Conservation (phyloP, 495 filamentous ascomycete species). For the Neurospora sp. region DNA sequence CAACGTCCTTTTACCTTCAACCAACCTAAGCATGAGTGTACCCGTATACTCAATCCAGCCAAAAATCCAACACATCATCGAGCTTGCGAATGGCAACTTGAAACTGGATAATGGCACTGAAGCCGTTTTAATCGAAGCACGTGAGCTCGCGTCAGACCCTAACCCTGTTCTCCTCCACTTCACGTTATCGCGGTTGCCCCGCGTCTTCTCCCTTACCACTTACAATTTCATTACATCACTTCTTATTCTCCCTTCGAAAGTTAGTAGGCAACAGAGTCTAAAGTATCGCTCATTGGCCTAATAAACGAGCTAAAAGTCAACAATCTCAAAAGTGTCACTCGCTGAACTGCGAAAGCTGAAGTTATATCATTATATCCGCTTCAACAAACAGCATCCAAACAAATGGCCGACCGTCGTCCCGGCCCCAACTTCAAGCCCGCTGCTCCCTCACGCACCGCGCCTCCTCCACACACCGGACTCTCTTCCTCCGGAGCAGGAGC, state of each 20-base stretch:
- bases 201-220: not conserved
- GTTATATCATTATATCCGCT: not conserved
- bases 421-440: constrained; percentile 1
- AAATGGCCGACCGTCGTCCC: constrained; percentile 9
- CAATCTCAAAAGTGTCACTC: not conserved
- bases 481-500: not conserved
- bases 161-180: constrained; percentile 2
- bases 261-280: not conserved
- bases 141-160: constrained; percentile 11
- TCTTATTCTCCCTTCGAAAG: not conserved
- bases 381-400: not conserved
- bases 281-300: not conserved
- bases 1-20: not conserved
- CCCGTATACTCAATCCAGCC: not conserved
- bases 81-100: not conserved
- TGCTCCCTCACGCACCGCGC: not conserved
- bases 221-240: not conserved
- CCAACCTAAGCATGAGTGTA: not conserved
- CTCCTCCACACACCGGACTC: not conserved
- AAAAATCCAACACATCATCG: not conserved
- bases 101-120: not conserved
- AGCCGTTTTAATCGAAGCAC: not conserved
- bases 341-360: not conserved
- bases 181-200: not conserved
- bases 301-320: not conserved